Conservation (phyloP, 2,329 filamentous ascomycete genomes). For the Neofusicoccum sp. region DNA sequence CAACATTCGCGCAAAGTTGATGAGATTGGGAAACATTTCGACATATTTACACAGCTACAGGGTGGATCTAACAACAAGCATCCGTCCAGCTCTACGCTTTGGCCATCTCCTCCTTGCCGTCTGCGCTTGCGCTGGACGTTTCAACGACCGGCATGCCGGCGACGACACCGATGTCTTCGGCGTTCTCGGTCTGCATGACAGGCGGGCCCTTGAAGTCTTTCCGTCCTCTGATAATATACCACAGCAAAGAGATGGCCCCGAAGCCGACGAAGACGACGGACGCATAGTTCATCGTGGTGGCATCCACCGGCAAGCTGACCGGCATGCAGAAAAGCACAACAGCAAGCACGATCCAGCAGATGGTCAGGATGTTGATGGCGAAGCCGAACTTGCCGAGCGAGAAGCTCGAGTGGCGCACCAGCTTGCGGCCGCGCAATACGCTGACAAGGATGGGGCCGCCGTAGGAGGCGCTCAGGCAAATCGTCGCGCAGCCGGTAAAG, state of each 20-base stretch:
- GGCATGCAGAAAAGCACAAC: constrained; percentile 76
- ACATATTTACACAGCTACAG: constrained; percentile 9
- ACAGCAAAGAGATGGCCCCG: constrained; percentile 34
- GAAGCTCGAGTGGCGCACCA: constrained; percentile 64
- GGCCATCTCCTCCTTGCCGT: not conserved
- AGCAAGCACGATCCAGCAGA: constrained; percentile 69
- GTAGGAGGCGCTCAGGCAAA: constrained; percentile 73
- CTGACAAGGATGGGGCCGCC: constrained; percentile 73
- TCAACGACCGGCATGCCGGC: constrained; percentile 32
- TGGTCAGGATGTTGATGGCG: constrained; percentile 64
- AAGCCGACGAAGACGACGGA: constrained; percentile 42
- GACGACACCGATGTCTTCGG: constrained; percentile 34
- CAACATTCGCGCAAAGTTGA: not conserved
- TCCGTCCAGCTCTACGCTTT: not conserved
- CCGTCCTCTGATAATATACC: constrained; percentile 38
- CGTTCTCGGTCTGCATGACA: constrained; percentile 34
- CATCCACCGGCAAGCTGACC: constrained; percentile 42
- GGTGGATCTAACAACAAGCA: not conserved
- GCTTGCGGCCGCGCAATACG: constrained; percentile 63
- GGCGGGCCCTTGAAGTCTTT: constrained; percentile 40
- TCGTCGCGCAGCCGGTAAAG: constrained; percentile 77
- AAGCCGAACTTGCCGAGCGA: constrained; percentile 68
- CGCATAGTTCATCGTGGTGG: constrained; percentile 45
- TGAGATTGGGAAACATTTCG: not conserved
- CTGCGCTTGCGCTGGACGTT: constrained; percentile 1